A percentile compares a stretch with the other conserved stretches of the same genome.
Evolutionary conservation across 106 monocot species (phyloP).

Genomic region (Ottelia alismoides): DNA sequence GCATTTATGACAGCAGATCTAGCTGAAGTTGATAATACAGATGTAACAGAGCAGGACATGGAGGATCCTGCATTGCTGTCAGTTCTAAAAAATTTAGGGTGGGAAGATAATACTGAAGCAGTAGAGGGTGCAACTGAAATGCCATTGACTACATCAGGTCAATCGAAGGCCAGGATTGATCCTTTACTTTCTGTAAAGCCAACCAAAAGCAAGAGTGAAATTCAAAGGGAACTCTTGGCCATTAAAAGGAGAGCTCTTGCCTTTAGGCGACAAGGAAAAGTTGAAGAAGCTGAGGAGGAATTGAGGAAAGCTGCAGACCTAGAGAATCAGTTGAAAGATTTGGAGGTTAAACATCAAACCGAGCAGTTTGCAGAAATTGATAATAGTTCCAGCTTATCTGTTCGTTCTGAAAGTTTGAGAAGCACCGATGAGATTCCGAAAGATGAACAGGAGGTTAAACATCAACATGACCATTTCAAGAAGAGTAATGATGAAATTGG

Average conservation of each 20-base stretch:
- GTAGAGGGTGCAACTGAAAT: no score
- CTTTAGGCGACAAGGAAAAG: conserved; percentile 75
- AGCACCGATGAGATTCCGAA: no score
- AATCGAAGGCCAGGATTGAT: conserved; percentile 9
- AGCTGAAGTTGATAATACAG: conserved; percentile 18
- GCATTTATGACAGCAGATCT: conserved; percentile 15
- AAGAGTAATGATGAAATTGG: no score
- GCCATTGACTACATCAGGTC: no score
- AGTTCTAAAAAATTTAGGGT: conserved; percentile 71
- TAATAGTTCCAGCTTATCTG: no score
- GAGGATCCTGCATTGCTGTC: conserved; percentile 67
- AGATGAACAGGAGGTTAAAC: no score
- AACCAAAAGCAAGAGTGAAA: conserved; percentile 39
- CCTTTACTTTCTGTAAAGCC: conserved; percentile 14
- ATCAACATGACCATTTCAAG: no score
- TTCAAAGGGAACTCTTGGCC: conserved; percentile 67
- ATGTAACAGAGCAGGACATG: conserved; percentile 90
- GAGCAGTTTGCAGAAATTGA: no score
- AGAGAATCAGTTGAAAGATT: conserved; percentile 56
- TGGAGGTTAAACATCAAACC: no score
- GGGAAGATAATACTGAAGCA: conserved; percentile 40
- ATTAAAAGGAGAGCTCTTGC: conserved; percentile 83
- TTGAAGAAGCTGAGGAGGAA: conserved; percentile 66
- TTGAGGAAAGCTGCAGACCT: conserved; percentile 58
- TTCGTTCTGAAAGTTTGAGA: no score